Conservation (phyloP, 2,329 filamentous ascomycete genomes). For the Beauveria pseudobassiana region DNA sequence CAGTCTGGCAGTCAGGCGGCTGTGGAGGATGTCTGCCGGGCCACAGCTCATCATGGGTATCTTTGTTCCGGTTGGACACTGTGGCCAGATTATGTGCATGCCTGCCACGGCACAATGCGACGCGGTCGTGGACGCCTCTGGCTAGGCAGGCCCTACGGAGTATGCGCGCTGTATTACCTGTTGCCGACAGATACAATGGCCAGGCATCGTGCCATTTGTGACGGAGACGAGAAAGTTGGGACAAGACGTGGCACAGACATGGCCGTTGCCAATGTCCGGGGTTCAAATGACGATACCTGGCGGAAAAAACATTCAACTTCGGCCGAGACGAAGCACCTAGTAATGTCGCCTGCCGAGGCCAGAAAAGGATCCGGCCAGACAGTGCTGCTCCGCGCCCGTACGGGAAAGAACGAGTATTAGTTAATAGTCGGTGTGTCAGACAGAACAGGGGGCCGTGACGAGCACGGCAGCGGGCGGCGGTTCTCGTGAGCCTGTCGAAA, state of each 20-base stretch:
- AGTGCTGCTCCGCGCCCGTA: conserved; percentile 1
- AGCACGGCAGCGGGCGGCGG: not conserved
- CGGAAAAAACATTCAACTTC: not conserved
- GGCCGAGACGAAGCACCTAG: not conserved
- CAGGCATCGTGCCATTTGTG: conserved; percentile 1
- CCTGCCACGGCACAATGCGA: conserved; percentile 1
- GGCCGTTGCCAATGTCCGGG: not conserved
- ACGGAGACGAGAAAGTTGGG: not conserved
- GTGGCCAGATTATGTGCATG: conserved; percentile 2
- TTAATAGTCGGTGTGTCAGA: not conserved
- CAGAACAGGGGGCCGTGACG: not conserved
- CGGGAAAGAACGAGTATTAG: not conserved
- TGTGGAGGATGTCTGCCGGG: conserved; percentile 2
- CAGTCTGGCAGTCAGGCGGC: not conserved
- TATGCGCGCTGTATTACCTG: not conserved
- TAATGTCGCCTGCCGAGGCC: conserved; percentile 5
- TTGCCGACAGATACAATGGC: not conserved
- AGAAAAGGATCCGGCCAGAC: not conserved
- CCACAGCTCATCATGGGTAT: not conserved
- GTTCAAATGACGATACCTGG: not conserved
- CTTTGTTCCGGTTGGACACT: conserved; percentile 3
- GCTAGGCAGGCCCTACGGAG: not conserved
- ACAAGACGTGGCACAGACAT: not conserved
- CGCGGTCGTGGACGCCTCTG: not conserved
- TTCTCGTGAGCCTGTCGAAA: not conserved